Conservation (phyloP, 495 filamentous ascomycete genomes). For the Articulospora tetracladia region DNA sequence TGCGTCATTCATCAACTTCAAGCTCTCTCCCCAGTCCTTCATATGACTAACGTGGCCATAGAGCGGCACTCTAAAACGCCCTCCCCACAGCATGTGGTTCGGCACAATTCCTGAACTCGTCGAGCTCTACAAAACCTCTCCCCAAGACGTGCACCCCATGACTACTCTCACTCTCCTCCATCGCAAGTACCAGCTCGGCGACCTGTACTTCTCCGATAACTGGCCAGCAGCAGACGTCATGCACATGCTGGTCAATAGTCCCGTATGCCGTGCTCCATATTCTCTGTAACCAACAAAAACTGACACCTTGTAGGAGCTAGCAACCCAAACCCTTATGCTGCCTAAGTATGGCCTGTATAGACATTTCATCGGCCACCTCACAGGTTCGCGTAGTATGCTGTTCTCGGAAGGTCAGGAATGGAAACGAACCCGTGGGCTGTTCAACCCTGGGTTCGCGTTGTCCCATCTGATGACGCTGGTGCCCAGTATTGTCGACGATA, state of each 20-base stretch:
- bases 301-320: not conserved
- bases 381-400: constrained; percentile 7
- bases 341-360: not conserved
- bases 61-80: not conserved
- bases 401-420: constrained; percentile 28
- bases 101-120: constrained; percentile 3
- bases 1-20: not conserved
- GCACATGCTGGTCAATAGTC: constrained; percentile 8
- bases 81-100: constrained; percentile 3
- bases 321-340: not conserved
- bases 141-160: constrained; percentile 3
- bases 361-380: constrained; percentile 6
- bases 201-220: constrained; percentile 6
- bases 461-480: constrained; percentile 34
- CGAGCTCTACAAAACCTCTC: not conserved
- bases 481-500: constrained; percentile 34
- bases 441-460: constrained; percentile 37
- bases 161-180: constrained; percentile 4
- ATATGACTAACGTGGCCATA: not conserved
- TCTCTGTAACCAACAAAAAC: not conserved
- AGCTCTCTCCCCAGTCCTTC: not conserved
- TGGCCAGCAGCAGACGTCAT: constrained; percentile 1
- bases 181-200: constrained; percentile 3
- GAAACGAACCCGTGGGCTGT: constrained; percentile 34
- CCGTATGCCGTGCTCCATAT: not conserved